These are phyloP conservation scores for Evernia prunastri DNA, from an alignment of 495 filamentous ascomycete genomes.

Conservation along the genomic window DNA sequence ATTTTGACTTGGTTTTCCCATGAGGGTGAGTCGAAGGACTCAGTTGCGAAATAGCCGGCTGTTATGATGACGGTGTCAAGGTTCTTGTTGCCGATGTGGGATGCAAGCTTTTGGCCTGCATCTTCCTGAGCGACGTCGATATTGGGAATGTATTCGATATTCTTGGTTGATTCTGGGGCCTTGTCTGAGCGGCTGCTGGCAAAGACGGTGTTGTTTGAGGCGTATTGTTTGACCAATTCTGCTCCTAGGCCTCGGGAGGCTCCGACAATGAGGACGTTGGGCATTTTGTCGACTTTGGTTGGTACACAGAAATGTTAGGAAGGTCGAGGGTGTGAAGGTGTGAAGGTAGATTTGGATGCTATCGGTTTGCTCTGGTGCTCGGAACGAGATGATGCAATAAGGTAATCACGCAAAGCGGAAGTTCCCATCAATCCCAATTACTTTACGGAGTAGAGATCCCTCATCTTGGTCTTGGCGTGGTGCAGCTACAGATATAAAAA, in stretches of 20 bases:
- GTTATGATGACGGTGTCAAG: constrained; percentile 57
- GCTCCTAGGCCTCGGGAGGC: constrained; percentile 62
- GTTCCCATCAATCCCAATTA: not conserved
- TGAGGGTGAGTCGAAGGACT: constrained; percentile 55
- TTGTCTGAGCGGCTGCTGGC: constrained; percentile 50
- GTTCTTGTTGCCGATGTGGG: constrained; percentile 37
- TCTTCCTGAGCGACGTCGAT: constrained; percentile 51
- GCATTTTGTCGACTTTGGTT: constrained; percentile 30
- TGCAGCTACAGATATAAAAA: not conserved
- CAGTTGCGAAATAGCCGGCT: constrained; percentile 62
- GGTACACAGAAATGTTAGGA: too few species aligned
- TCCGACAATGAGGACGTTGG: constrained; percentile 55
- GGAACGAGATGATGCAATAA: not conserved
- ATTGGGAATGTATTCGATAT: constrained; percentile 45
- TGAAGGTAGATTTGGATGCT: not conserved
- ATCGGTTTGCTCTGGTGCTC: not conserved
- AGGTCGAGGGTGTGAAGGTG: not conserved
- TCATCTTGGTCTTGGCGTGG: too few species aligned
- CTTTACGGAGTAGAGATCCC: too few species aligned
- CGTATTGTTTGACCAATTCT: constrained; percentile 53
- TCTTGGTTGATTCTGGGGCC: constrained; percentile 31
- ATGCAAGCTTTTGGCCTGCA: constrained; percentile 46
- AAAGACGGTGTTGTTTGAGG: constrained; percentile 46
- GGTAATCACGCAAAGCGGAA: not conserved
- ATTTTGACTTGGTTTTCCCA: constrained; percentile 61